Evolutionary conservation across 169 alveolate genomes (phyloP).

Genomic region (Eimeria necatrix): DNA sequence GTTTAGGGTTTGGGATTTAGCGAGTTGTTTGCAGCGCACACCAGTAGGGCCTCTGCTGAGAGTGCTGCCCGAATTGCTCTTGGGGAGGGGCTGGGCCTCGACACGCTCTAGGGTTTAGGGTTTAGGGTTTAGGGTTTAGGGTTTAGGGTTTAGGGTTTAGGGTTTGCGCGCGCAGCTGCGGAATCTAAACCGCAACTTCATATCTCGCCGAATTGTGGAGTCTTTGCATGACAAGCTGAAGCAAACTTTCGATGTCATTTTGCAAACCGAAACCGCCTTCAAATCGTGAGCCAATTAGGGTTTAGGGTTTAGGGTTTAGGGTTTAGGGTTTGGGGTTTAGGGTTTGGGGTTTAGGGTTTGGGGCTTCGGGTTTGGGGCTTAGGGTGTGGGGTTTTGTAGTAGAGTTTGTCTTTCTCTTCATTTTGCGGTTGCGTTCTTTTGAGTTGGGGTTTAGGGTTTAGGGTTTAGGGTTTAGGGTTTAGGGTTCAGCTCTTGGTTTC

Average conservation of each 20-base stretch:
- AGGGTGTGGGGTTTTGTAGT: not conserved
- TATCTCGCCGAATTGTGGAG: constrained; percentile 75
- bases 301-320: constrained; percentile 38
- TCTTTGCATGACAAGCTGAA: constrained; percentile 67
- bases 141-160: constrained; percentile 39
- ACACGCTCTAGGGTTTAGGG: constrained; percentile 4
- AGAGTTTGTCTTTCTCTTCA: not conserved
- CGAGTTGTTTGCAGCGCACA: not conserved
- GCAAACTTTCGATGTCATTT: constrained; percentile 70
- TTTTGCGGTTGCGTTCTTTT: not conserved
- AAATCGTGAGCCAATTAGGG: constrained; percentile 59
- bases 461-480: not conserved
- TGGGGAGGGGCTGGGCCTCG: not conserved
- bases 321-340: constrained; percentile 3
- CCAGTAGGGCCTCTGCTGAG: not conserved
- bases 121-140: constrained; percentile 28
- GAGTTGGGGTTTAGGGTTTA: not conserved
- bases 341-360: not conserved
- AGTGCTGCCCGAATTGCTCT: not conserved
- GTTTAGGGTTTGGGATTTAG: not conserved
- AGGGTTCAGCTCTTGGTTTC: not conserved
- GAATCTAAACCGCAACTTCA: constrained; percentile 59
- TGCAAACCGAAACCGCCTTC: constrained; percentile 56
- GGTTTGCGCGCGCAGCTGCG: constrained; percentile 66
- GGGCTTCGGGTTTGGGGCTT: not conserved